Evolutionary conservation across 2,329 filamentous ascomycete species (phyloP).

Genomic region (Diplodia intermedia): DNA sequence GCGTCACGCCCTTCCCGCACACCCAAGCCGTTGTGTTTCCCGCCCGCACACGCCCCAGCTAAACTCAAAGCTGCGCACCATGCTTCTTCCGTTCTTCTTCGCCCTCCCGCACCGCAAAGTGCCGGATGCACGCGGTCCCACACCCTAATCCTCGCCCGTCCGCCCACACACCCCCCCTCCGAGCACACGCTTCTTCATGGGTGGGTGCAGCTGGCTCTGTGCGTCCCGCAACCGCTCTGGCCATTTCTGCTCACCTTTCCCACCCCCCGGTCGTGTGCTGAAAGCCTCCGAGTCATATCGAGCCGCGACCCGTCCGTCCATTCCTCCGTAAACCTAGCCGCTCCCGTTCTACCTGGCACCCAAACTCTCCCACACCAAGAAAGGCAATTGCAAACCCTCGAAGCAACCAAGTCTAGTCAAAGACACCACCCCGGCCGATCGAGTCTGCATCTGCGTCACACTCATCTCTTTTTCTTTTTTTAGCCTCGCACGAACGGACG

Average conservation of each 20-base stretch:
- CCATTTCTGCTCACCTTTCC: neutral
- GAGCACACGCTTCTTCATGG: neutral
- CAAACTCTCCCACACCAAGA: too few species aligned
- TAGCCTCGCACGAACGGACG: too few species aligned
- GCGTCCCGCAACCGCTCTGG: neutral
- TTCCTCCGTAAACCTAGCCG: too few species aligned
- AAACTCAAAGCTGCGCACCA: neutral
- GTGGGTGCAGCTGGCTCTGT: neutral
- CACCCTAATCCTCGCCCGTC: constrained; percentile 2
- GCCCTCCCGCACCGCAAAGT: neutral
- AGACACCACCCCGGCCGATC: too few species aligned
- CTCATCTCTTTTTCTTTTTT: too few species aligned
- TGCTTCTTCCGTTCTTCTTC: neutral
- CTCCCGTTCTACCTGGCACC: neutral
- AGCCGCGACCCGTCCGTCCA: neutral
- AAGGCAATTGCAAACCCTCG: too few species aligned
- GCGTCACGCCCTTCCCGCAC: neutral
- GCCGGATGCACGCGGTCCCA: constrained; percentile 21
- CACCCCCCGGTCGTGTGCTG: neutral
- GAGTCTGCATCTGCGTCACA: too few species aligned
- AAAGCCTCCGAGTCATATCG: neutral
- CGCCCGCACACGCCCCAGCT: neutral
- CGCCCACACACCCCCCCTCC: too few species aligned
- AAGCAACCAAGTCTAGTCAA: too few species aligned
- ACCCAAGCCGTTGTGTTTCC: neutral